Base-by-base conservation (phyloP, 768 basidiomycete species). In the Zangia roseola region DNA sequence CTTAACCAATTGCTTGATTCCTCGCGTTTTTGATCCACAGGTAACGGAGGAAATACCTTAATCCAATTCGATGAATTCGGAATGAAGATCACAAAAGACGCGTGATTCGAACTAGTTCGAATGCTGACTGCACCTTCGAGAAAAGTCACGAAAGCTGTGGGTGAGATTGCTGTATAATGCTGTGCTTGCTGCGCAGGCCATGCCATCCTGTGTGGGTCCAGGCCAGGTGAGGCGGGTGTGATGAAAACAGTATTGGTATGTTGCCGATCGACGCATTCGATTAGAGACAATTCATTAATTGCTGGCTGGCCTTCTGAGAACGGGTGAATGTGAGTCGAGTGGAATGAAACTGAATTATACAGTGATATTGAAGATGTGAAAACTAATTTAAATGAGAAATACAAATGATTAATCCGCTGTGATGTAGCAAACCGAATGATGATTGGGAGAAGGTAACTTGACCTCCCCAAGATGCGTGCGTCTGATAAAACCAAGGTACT, bases 91-190 rank as follows among this genome's bases (percentile, higher is more conserved):
- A 43, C 33, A 24, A 9, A 35, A 20, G 34, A 21, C 33, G 12
- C 33, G 21, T 19, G n/a, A 2, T 28, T 6, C 13, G 31, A 31
- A 16, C 6, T 6, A 16, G 14, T 31, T 16, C 31, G 16, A 9
- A 31, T 31, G 31, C 14, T 16, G 31, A 31, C 31, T 5, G 31
- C 31, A 31, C 31, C 3, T 31, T 16, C 16, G 16, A 2, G 14
- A 30, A 13, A 30, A 30, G 30, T 14, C 30, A 54, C 13, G 37
- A 35, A 38, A 28, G 52, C 43, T 24, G 17, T 10, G 26, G 10
- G 44, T 28, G 13, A 36, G 14, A 43, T 9, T 51, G 57, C 60
- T 61, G 51, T 60, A 60, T 54, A 7, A 6, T 8, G 54, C 60
- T 56, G 55, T 63, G 16, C n/a, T 12, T 49, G 57, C 49, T 60